Base-by-base conservation (phyloP, 2,329 filamentous ascomycete species). In the Aspergillus quadrilineatus region DNA sequence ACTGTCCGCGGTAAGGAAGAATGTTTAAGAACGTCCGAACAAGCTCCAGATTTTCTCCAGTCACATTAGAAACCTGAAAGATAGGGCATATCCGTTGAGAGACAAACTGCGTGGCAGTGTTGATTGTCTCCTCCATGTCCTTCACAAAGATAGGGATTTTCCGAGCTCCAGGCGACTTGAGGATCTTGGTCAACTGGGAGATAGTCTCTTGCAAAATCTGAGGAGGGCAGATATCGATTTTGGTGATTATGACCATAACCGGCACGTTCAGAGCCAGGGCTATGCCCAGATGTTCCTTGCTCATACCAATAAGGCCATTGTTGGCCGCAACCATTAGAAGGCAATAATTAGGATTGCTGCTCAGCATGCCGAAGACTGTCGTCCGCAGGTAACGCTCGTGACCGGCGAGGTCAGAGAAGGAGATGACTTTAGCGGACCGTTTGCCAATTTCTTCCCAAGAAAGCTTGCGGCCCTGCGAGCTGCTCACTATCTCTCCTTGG, bases 391-490 rank as follows among this genome's bases (percentile, higher is more conserved):
- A 99, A 50, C 90, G 86, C 78, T 97, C 94, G 76, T 99, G 94
- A 30, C 94, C 94, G 4, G 94, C 94, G 63, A 99, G 79, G 73
- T 99, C 94, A 34, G 90, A 95, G 74, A 99, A 99, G 29, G 90
- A 90, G 67, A 97, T 97, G 50, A 99, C 92, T 80, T 99, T 99
- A 50, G 93, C 84, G 66, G 91, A 95, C 63, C 92, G 89, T 75
- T 89, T 91, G 53, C 94, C 94, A 69, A 99, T 97, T 73, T 99
- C 94, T 73, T 97, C 93, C 94, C 94, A 99, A 4, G 92, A 93
- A 34, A 97, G 79, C 76, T 88, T 90, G 72, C 94, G 85, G 1
- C 92, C 93, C 2, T 92, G 89, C 57, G 89, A 89, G 39, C 90
- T 93, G 14, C 86, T 85, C 14, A 97, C 84, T 29, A 96, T 88